These are phyloP conservation scores for Pestalotiopsis sp. DNA, from an alignment of 2,329 filamentous ascomycete species.

Conservation along the genomic window DNA sequence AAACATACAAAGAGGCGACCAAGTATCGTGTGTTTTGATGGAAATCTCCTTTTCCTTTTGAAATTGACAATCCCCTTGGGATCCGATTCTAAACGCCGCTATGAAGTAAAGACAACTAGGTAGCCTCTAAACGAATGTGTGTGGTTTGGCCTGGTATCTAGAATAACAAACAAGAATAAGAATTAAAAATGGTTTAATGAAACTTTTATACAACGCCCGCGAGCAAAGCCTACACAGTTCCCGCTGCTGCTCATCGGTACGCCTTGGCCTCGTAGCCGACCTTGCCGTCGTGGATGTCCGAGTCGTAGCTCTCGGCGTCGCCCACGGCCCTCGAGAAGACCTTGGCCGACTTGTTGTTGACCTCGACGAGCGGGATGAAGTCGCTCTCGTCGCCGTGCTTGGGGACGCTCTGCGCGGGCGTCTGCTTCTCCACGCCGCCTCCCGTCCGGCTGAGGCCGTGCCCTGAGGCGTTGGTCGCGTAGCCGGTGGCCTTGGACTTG, in stretches of 20 bases:
- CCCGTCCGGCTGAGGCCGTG: background rate
- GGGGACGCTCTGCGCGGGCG: constrained; percentile 1
- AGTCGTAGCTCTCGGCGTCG: constrained; percentile 5
- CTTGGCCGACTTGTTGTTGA: constrained; percentile 3
- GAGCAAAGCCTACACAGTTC: background rate
- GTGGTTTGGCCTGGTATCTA: background rate
- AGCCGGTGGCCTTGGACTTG: constrained; percentile 4
- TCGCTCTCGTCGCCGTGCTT: constrained; percentile 18
- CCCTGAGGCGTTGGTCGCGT: constrained; percentile 7
- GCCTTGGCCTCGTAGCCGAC: background rate
- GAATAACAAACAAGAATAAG: background rate
- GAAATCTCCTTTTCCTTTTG: background rate
- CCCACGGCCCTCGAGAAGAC: background rate
- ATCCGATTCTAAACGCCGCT: background rate
- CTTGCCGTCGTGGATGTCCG: background rate
- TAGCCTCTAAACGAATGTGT: background rate
- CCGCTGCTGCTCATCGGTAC: background rate
- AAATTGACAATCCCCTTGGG: too few species aligned
- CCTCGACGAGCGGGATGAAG: constrained; percentile 18
- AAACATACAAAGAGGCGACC: background rate
- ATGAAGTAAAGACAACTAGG: background rate
- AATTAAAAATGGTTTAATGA: background rate
- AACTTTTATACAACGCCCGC: background rate
- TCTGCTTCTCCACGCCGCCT: background rate
- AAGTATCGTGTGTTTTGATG: background rate